Base-by-base conservation (phyloP, 169 alveolate species). In the Amoebophrya sp. region DNA sequence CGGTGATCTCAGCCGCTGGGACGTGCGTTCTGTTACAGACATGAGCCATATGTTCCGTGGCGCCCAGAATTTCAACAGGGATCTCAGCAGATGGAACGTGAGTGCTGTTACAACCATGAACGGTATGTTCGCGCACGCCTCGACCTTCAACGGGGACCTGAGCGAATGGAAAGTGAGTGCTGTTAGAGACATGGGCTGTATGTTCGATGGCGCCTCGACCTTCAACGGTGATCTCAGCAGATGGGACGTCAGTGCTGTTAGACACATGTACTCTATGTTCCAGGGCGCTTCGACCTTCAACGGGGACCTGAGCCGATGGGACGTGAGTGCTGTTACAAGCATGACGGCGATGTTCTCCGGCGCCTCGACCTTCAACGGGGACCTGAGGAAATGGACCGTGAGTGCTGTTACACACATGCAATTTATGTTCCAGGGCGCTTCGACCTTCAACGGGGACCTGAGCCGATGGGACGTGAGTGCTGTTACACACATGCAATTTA, bases 341-440 rank as follows among this genome's bases (percentile, higher is more conserved):
- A 40, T 89, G 91, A 40, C 35, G 32, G 10, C 23, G 33, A 40
- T 40, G 77, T 89, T 89, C 39, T 23, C 0, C 2, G 0, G 39
- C 35, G 40, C 40, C 32, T 88, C 90, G 23, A 88, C 66, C 77
- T 88, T 88, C 90, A 88, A 88, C 90, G 3, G 66, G 39, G n/a
- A 29, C 23, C 3, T 88, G 14, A 77, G 77, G 18, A 40, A 32
- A 0, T 40, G 77, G 77, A 77, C 10, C 77, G 39, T 55, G 18
- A 23, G 40, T 14, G 39, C 38, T 53, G 90, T 88, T 53, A 39
- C 7, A 55, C 25, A 39, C 55, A 88, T 88, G 90, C 14, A 32
- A 14, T 39, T 14, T 0, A 88, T 88, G 90, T 88, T 88, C 39
- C 25, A 10, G 77, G 77, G 10, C 23, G 77, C 29, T 10, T 12